phyloP scores from a whole-genome alignment of 257 asterid genomes.

The Salvia hispanica region DNA sequence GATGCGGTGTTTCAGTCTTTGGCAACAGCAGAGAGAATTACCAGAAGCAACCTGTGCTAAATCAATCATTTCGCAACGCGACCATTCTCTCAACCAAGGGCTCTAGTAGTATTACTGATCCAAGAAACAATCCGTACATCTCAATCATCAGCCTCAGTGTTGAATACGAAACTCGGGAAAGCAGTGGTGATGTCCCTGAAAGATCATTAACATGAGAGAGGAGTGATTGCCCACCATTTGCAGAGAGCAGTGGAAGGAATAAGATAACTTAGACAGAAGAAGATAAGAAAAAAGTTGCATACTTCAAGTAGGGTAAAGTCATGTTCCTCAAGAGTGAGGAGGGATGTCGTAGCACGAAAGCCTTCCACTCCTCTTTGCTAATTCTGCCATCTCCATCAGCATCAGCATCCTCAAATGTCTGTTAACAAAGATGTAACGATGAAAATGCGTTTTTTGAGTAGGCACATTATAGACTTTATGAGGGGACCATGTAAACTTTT shows the following conservation, averaged over 20 bases:
- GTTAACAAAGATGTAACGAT: slow-evolving; percentile 20
- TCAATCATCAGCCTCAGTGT: slow-evolving; percentile 70
- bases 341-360: slow-evolving; percentile 58
- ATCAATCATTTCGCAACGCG: background rate
- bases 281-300: slow-evolving; percentile 23
- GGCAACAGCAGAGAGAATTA: slow-evolving; percentile 10
- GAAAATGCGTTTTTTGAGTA: background rate
- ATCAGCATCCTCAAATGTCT: slow-evolving; percentile 90
- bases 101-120: slow-evolving; percentile 18
- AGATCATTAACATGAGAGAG: slow-evolving; percentile 23
- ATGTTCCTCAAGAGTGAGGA: slow-evolving; percentile 82
- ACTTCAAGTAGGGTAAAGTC: slow-evolving; percentile 91
- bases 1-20: background rate
- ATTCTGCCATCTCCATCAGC: slow-evolving; percentile 76
- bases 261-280: background rate
- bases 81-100: background rate
- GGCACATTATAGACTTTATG: background rate
- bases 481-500: background rate
- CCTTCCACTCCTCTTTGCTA: slow-evolving; percentile 76
- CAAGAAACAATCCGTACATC: slow-evolving; percentile 13
- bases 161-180: slow-evolving; percentile 74
- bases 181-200: slow-evolving; percentile 61
- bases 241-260: background rate
- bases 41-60: slow-evolving; percentile 1
- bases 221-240: background rate